phyloP scores from a whole-genome alignment of 2,329 filamentous ascomycete species.

The Xylariaceae sp. region DNA sequence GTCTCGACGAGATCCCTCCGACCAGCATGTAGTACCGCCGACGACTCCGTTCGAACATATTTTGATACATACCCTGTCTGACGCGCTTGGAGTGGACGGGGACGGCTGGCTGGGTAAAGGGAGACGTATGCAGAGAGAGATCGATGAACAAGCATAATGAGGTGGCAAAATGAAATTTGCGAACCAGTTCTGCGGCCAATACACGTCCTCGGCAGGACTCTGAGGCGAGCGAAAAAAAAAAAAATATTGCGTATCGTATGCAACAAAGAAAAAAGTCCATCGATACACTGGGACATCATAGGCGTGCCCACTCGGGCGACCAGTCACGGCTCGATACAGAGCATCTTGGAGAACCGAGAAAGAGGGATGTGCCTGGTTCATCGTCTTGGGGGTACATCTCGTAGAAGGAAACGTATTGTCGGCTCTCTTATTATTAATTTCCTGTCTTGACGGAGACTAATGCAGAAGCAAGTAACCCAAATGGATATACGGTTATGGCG shows the following conservation, averaged over 20 bases:
- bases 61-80: constrained; percentile 29
- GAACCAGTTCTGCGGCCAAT: constrained; percentile 40
- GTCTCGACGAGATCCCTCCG: constrained; percentile 34
- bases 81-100: constrained; percentile 28
- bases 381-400: constrained; percentile 24
- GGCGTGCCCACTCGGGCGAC: constrained; percentile 26
- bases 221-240: constrained; percentile 14
- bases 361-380: constrained; percentile 39
- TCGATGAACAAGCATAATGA: constrained; percentile 35
- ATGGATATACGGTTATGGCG: constrained; percentile 25
- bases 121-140: constrained; percentile 38
- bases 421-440: constrained; percentile 23
- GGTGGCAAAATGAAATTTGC: constrained; percentile 43
- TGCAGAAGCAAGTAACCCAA: constrained; percentile 38
- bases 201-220: constrained; percentile 34
- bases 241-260: constrained; percentile 13
- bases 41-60: constrained; percentile 24
- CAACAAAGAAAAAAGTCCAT: constrained; percentile 15
- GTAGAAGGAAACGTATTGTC: constrained; percentile 26
- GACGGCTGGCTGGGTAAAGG: constrained; percentile 32
- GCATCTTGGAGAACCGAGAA: constrained; percentile 24
- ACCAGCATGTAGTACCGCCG: constrained; percentile 31
- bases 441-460: constrained; percentile 37
- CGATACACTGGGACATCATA: constrained; percentile 17
- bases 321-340: constrained; percentile 24